phyloP scores from a whole-genome alignment of 108 stramenopile species.

The Parietichytrium sp. region DNA sequence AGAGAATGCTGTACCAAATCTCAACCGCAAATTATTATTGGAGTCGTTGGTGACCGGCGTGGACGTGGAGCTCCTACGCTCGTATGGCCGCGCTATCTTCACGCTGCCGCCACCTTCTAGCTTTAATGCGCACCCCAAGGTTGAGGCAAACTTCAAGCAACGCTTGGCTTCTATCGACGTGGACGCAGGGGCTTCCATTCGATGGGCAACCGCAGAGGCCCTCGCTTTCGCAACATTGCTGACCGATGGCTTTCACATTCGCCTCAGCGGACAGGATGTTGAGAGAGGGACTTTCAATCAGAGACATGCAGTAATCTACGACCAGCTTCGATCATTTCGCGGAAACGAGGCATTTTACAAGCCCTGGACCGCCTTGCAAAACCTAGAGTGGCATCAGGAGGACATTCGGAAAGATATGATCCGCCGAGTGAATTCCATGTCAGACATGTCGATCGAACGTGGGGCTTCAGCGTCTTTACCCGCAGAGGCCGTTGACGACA shows the following conservation, averaged over 20 bases:
- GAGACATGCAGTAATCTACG: conserved; percentile 93
- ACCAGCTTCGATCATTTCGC: conserved; percentile 67
- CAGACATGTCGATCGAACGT: too few relatives aligned
- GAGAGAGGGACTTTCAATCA: conserved; percentile 94
- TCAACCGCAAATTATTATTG: conserved; percentile 65
- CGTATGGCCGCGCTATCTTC: conserved; percentile 75
- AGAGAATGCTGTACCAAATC: background rate
- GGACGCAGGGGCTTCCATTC: conserved; percentile 81
- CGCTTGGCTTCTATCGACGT: conserved; percentile 77
- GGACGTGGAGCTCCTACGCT: conserved; percentile 71
- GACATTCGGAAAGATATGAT: conserved; percentile 26
- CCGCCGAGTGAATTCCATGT: conserved; percentile 14
- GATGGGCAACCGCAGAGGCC: conserved; percentile 98
- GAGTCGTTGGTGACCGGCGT: conserved; percentile 82
- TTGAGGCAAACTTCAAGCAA: conserved; percentile 83
- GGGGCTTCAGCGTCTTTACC: too few relatives aligned
- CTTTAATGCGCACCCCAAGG: conserved; percentile 87
- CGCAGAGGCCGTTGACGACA: too few relatives aligned
- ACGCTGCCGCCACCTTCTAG: conserved; percentile 80
- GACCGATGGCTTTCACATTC: conserved; percentile 95
- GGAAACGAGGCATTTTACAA: conserved; percentile 29
- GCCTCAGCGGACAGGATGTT: conserved; percentile 96
- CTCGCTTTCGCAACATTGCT: conserved; percentile 91
- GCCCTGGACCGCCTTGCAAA: conserved; percentile 35
- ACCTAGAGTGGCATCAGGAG: conserved; percentile 9